Percentiles rank a stretch among this genome's conserved stretches.
phyloP scores from a whole-genome alignment of 164 flowering plant genomes.

The Piper longum region DNA sequence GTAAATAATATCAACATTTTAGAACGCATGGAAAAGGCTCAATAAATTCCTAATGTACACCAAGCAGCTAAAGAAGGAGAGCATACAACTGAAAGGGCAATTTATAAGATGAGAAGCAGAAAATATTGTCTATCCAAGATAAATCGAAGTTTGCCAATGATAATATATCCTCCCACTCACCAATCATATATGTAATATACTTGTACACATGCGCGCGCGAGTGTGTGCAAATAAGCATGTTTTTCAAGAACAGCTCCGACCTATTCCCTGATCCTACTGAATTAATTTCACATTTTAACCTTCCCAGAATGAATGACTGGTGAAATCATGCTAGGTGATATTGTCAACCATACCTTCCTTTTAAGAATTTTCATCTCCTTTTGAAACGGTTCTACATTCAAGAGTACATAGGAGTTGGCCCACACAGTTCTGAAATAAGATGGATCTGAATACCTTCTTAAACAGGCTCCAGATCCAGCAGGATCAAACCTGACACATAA shows the following conservation, averaged over 20 bases:
- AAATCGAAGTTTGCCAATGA: too few species aligned
- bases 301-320: neutral
- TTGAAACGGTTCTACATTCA: constrained; percentile 19
- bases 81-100: neutral
- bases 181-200: neutral
- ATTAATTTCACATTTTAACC: neutral
- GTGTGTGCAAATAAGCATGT: neutral
- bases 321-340: neutral
- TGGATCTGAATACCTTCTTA: constrained; percentile 13
- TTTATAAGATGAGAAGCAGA: neutral
- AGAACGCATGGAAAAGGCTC: neutral
- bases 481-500: constrained; percentile 9
- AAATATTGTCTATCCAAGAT: neutral
- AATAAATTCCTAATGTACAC: neutral
- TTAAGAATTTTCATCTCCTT: constrained; percentile 42
- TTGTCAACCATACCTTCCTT: constrained; percentile 34
- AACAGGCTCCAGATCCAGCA: constrained; percentile 14
- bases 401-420: constrained; percentile 5
- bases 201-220: neutral
- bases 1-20: too few species aligned
- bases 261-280: neutral
- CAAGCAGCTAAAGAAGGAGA: neutral
- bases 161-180: neutral
- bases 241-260: neutral
- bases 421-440: constrained; percentile 8